Conservation (phyloP, 2,329 filamentous ascomycete genomes). For the Aspergillus intermedius region DNA sequence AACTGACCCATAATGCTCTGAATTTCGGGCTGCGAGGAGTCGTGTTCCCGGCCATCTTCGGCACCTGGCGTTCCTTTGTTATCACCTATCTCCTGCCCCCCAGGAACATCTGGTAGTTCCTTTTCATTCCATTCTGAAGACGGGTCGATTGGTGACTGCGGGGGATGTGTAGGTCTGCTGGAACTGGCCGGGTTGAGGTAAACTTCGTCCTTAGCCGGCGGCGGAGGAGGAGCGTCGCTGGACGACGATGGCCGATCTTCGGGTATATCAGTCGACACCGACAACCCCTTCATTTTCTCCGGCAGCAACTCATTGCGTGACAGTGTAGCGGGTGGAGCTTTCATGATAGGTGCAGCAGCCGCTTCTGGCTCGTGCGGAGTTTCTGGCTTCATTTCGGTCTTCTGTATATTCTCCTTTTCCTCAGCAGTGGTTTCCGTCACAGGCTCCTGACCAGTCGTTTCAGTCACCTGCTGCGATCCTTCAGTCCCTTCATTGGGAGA, state of each 20-base stretch:
- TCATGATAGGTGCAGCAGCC: constrained; percentile 1
- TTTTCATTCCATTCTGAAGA: constrained; percentile 32
- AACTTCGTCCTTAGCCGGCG: constrained; percentile 45
- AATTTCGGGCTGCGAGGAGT: constrained; percentile 70
- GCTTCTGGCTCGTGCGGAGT: constrained; percentile 1
- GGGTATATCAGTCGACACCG: constrained; percentile 20
- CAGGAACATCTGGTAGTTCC: constrained; percentile 32
- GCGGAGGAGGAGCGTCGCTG: constrained; percentile 37
- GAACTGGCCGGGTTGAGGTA: constrained; percentile 47
- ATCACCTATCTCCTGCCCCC: constrained; percentile 27
- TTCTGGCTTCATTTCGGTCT: constrained; percentile 10
- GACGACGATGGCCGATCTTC: constrained; percentile 11
- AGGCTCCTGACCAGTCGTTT: constrained; percentile 12
- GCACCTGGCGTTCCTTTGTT: constrained; percentile 41
- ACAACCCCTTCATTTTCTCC: constrained; percentile 25
- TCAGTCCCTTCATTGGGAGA: constrained; percentile 13
- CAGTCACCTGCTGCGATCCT: constrained; percentile 17
- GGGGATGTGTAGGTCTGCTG: constrained; percentile 25
- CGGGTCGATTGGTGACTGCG: constrained; percentile 36
- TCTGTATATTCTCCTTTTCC: constrained; percentile 4
- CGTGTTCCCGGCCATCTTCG: constrained; percentile 60
- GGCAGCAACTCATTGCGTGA: constrained; percentile 19
- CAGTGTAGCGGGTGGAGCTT: constrained; percentile 8
- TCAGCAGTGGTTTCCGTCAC: constrained; percentile 15
- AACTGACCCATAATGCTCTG: constrained; percentile 98